These are phyloP conservation scores for Kodamaea lidongshanica DNA, from an alignment of 805 yeast genomes.

Conservation along the genomic window DNA sequence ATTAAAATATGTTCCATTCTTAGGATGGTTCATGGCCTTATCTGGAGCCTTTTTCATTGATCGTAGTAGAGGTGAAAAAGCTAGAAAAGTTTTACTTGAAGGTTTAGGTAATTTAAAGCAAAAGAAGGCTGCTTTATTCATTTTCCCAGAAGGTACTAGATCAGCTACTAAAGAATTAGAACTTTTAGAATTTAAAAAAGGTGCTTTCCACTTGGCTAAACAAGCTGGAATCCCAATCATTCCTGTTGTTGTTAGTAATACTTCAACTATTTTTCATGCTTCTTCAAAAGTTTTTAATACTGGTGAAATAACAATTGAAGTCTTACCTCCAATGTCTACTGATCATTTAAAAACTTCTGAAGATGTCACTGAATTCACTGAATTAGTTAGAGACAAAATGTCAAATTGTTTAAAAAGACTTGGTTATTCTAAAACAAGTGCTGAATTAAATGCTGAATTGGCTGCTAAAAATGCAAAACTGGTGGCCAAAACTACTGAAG, in stretches of 20 bases:
- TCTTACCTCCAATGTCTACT: constrained; percentile 76
- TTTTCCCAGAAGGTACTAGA: constrained; percentile 98
- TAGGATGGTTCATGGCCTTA: constrained; percentile 95
- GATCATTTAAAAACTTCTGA: constrained; percentile 57
- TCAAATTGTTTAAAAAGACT: constrained; percentile 28
- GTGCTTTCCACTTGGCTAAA: constrained; percentile 95
- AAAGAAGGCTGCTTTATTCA: constrained; percentile 69
- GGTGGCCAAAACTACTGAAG: constrained; percentile 16
- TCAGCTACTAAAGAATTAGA: constrained; percentile 65
- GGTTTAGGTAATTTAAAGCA: constrained; percentile 61
- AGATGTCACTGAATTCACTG: constrained; percentile 59
- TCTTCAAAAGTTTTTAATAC: constrained; percentile 57
- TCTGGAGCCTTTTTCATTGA: constrained; percentile 91
- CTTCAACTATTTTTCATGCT: constrained; percentile 64
- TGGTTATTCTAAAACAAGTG: constrained; percentile 34
- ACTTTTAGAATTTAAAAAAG: constrained; percentile 87
- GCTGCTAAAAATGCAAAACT: constrained; percentile 5
- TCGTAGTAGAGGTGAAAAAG: constrained; percentile 68
- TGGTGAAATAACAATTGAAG: constrained; percentile 74
- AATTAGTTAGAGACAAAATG: constrained; percentile 58
- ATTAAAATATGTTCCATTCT: constrained; percentile 75
- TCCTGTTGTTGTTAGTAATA: constrained; percentile 84
- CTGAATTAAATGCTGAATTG: background rate
- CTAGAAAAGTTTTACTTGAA: constrained; percentile 63
- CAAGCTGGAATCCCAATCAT: constrained; percentile 86